Evolutionary conservation across 2,329 filamentous ascomycete species (phyloP).

Genomic region (Rasamsonia emersonii): DNA sequence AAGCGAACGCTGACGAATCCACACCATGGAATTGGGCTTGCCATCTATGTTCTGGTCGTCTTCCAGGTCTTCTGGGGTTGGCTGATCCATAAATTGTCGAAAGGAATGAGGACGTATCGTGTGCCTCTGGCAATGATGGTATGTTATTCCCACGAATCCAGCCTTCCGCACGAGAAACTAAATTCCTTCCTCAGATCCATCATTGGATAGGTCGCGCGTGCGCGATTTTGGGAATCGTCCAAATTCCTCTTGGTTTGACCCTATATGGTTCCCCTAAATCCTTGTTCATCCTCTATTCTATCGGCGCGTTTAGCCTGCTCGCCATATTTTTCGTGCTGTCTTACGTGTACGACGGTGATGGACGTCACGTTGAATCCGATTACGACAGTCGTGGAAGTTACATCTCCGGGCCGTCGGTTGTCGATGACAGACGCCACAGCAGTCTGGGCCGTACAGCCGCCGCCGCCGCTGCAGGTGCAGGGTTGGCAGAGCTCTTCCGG

Average conservation of each 20-base stretch:
- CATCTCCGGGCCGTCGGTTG: constrained; percentile 42
- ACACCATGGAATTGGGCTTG: constrained; percentile 58
- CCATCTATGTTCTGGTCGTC: constrained; percentile 53
- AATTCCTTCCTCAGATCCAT: constrained; percentile 53
- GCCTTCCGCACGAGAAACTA: background rate
- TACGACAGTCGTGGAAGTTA: constrained; percentile 54
- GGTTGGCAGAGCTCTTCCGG: constrained; percentile 44
- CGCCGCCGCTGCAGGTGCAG: constrained; percentile 50
- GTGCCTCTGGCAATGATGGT: constrained; percentile 52
- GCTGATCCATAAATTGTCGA: constrained; percentile 46
- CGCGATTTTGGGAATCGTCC: constrained; percentile 72
- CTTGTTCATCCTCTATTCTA: constrained; percentile 75
- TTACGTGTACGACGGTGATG: constrained; percentile 51
- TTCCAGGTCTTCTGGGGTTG: constrained; percentile 52
- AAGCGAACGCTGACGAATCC: constrained; percentile 54
- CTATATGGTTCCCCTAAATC: constrained; percentile 83
- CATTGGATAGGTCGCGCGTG: constrained; percentile 77
- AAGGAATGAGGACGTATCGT: constrained; percentile 44
- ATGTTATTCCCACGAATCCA: constrained; percentile 16
- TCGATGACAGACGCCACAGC: constrained; percentile 36
- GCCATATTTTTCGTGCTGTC: constrained; percentile 71
- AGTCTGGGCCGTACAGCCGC: constrained; percentile 42
- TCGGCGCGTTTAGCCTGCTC: constrained; percentile 67
- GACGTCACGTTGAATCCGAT: constrained; percentile 44
- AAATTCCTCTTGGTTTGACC: constrained; percentile 81